Evolutionary conservation across 768 basidiomycete genomes (phyloP).

Genomic region (Neoboletus brunneissimus): DNA sequence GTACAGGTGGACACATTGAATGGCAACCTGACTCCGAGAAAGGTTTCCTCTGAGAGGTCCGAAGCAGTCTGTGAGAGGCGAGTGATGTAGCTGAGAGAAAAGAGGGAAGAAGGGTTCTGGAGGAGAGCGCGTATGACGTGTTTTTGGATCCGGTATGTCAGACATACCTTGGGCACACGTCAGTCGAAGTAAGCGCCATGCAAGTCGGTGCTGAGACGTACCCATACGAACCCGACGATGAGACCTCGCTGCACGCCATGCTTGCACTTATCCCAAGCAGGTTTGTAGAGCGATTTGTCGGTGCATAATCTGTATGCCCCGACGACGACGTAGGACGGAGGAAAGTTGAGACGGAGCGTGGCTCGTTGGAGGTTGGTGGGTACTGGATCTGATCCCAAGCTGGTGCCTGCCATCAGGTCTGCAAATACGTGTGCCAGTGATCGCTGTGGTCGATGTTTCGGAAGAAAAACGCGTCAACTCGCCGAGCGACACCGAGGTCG

Average conservation of each 20-base stretch:
- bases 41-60: slow-evolving; percentile 42
- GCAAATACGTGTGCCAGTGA: neutral
- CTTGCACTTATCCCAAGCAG: slow-evolving; percentile 83
- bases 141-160: slow-evolving; percentile 71
- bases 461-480: neutral
- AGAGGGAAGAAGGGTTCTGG: slow-evolving; percentile 25
- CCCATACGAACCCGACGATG: slow-evolving; percentile 69
- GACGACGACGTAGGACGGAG: slow-evolving; percentile 81
- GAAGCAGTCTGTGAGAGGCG: slow-evolving; percentile 28
- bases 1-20: slow-evolving; percentile 70
- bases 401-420: neutral
- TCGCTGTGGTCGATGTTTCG: neutral
- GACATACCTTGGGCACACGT: slow-evolving; percentile 44
- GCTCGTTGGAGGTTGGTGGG: slow-evolving; percentile 53
- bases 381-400: slow-evolving; percentile 25
- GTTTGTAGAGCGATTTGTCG: slow-evolving; percentile 63
- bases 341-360: slow-evolving; percentile 62
- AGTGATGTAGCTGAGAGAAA: slow-evolving; percentile 26
- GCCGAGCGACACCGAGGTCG: too few species aligned
- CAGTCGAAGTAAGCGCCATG: neutral
- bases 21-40: slow-evolving; percentile 65
- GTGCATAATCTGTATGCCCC: slow-evolving; percentile 81
- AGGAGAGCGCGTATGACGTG: slow-evolving; percentile 50
- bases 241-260: slow-evolving; percentile 73
- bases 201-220: slow-evolving; percentile 28